These are phyloP conservation scores for Chlamydomonas applanata DNA, from an alignment of 139 green algal species.

Conservation along the genomic window DNA sequence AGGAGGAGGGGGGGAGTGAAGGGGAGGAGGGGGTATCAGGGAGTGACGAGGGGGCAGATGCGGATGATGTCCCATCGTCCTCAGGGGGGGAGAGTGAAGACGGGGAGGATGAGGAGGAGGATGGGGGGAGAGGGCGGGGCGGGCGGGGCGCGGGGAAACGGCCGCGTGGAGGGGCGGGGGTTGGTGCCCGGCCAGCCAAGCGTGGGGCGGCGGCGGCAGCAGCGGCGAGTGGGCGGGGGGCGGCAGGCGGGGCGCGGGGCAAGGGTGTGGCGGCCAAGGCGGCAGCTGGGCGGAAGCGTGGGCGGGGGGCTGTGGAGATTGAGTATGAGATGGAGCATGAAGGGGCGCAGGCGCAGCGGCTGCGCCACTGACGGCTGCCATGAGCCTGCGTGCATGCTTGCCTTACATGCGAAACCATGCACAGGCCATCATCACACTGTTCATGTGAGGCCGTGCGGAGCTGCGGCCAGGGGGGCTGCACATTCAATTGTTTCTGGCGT, in stretches of 20 bases:
- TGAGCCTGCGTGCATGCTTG: too few species aligned
- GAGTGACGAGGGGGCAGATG: constrained; percentile 30
- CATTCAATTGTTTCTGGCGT: too few species aligned
- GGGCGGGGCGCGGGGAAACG: background rate
- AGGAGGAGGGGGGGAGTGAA: too few species aligned
- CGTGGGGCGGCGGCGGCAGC: background rate
- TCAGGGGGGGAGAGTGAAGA: background rate
- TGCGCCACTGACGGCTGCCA: too few species aligned
- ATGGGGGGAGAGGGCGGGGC: background rate
- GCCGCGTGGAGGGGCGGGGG: background rate
- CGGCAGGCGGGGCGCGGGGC: background rate
- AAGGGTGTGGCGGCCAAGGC: constrained; percentile 13
- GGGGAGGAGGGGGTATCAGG: background rate
- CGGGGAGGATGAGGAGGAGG: constrained; percentile 16
- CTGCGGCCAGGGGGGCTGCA: too few species aligned
- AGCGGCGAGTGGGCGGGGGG: background rate
- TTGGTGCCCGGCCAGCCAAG: background rate
- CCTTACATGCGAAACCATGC: too few species aligned
- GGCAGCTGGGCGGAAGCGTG: background rate
- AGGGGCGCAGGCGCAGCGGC: constrained; percentile 23
- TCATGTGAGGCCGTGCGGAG: too few species aligned
- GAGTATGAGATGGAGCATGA: constrained; percentile 81
- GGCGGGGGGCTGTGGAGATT: constrained; percentile 56
- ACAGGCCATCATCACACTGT: too few species aligned
- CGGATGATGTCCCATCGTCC: too few species aligned